A percentile compares a stretch with the other conserved stretches of the same genome.
Conservation (phyloP, 768 basidiomycete genomes). For the Obba rivulosa region DNA sequence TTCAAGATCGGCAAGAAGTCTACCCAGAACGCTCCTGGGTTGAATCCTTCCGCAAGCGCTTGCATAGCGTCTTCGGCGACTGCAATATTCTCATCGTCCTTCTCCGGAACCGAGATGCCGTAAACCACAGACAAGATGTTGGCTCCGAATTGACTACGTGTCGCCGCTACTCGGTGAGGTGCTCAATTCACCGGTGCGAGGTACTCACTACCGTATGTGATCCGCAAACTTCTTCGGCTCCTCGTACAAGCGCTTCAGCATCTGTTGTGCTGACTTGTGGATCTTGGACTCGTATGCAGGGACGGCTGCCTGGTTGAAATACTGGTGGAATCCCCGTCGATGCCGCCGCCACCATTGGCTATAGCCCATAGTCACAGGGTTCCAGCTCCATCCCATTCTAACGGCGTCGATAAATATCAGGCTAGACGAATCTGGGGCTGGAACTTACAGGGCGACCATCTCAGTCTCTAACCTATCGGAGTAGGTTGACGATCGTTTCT, state of each 20-base stretch:
- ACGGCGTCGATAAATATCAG: too few relatives aligned
- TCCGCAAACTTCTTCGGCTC: conserved; percentile 34
- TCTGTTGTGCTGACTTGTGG: conserved; percentile 15
- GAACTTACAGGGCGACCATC: conserved; percentile 20
- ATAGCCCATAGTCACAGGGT: conserved; percentile 36
- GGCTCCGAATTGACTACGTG: conserved; percentile 34
- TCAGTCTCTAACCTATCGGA: conserved; percentile 21
- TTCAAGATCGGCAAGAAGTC: conserved; percentile 29
- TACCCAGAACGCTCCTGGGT: conserved; percentile 42
- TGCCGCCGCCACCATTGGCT: conserved; percentile 37
- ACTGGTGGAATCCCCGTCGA: conserved; percentile 36
- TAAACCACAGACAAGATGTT: conserved; percentile 40
- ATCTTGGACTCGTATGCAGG: too few relatives aligned
- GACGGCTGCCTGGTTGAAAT: conserved; percentile 27
- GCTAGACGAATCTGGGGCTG: too few relatives aligned
- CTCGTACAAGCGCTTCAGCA: conserved; percentile 28
- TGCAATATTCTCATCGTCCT: conserved; percentile 36
- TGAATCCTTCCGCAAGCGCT: conserved; percentile 27
- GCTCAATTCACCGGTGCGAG: background rate
- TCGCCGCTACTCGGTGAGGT: conserved; percentile 2
- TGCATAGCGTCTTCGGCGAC: conserved; percentile 35
- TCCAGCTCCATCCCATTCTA: conserved; percentile 40
- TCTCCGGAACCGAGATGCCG: conserved; percentile 26
- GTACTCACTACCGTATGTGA: conserved; percentile 32
- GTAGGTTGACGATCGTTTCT: conserved; percentile 25